These are phyloP conservation scores for Trichoderma parareesei DNA, from an alignment of 495 filamentous ascomycete species.

Conservation along the genomic window DNA sequence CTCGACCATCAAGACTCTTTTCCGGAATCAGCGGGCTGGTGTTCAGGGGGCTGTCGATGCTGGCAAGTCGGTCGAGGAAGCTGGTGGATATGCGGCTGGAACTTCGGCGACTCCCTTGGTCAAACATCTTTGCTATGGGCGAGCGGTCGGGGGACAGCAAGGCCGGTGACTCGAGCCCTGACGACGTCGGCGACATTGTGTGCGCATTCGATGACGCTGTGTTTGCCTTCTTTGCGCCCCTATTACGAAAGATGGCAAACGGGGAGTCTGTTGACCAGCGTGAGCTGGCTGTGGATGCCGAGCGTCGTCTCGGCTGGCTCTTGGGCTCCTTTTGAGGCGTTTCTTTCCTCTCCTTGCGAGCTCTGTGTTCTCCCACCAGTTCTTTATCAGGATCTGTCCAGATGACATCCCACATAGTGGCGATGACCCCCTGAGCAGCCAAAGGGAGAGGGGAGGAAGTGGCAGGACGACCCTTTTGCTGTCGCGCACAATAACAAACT, in stretches of 20 bases:
- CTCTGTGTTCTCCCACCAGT: conserved; percentile 34
- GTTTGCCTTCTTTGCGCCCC: conserved; percentile 19
- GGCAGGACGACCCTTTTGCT: background rate
- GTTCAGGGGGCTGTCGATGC: background rate
- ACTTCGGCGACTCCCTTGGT: background rate
- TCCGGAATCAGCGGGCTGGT: background rate
- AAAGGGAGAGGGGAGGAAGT: background rate
- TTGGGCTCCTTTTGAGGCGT: conserved; percentile 25
- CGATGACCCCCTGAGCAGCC: background rate
- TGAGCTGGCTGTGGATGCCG: conserved; percentile 30
- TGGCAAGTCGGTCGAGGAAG: background rate
- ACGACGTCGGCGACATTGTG: background rate
- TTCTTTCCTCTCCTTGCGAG: conserved; percentile 30
- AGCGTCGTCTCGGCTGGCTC: conserved; percentile 20
- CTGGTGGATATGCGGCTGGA: background rate
- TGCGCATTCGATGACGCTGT: background rate
- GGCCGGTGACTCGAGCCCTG: background rate
- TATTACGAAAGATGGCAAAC: conserved; percentile 25
- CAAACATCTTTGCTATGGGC: background rate
- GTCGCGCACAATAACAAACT: background rate
- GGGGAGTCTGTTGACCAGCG: conserved; percentile 24
- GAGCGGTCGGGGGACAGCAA: background rate
- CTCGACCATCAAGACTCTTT: background rate
- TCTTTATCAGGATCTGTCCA: conserved; percentile 41
- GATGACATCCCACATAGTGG: conserved; percentile 44